Evolutionary conservation across 176 grass and related monocot genomes (phyloP).

Genomic region (Musa schizocarpa): DNA sequence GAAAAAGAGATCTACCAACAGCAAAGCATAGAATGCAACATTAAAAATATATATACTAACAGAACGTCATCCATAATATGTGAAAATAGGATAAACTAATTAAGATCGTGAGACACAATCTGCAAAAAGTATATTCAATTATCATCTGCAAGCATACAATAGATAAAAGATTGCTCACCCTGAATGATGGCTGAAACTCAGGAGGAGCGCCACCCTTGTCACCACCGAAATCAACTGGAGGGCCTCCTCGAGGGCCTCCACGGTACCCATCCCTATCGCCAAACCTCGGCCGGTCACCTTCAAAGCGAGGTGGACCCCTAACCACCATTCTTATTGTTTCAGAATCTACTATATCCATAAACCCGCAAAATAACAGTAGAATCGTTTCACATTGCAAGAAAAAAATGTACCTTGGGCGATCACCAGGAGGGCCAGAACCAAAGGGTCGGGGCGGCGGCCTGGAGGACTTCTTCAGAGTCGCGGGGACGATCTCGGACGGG

Average conservation of each 20-base stretch:
- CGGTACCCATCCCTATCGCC: constrained; percentile 89
- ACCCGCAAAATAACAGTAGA: too few relatives aligned
- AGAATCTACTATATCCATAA: background rate
- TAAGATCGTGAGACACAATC: too few relatives aligned
- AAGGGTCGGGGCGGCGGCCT: constrained; percentile 64
- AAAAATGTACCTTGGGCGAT: constrained; percentile 56
- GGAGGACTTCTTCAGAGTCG: constrained; percentile 80
- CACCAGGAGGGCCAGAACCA: constrained; percentile 62
- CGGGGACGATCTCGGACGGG: constrained; percentile 85
- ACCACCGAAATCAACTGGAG: constrained; percentile 61
- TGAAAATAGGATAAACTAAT: too few relatives aligned
- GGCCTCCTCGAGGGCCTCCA: constrained; percentile 53
- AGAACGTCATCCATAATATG: too few relatives aligned
- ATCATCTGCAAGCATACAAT: background rate
- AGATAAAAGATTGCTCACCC: constrained; percentile 33
- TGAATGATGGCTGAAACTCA: constrained; percentile 86
- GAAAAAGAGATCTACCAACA: too few relatives aligned
- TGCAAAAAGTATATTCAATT: too few relatives aligned
- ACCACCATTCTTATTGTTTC: background rate
- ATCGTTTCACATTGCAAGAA: background rate
- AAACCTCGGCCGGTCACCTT: constrained; percentile 77
- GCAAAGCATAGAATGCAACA: too few relatives aligned
- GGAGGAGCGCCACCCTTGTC: constrained; percentile 85
- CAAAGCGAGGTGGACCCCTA: constrained; percentile 60
- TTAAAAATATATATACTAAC: too few relatives aligned